Percentiles rank a stretch among this genome's conserved stretches.
These are phyloP conservation scores for Thalassiosira livingstoniorum DNA, from an alignment of 352 stramenopile species.

Conservation along the genomic window DNA sequence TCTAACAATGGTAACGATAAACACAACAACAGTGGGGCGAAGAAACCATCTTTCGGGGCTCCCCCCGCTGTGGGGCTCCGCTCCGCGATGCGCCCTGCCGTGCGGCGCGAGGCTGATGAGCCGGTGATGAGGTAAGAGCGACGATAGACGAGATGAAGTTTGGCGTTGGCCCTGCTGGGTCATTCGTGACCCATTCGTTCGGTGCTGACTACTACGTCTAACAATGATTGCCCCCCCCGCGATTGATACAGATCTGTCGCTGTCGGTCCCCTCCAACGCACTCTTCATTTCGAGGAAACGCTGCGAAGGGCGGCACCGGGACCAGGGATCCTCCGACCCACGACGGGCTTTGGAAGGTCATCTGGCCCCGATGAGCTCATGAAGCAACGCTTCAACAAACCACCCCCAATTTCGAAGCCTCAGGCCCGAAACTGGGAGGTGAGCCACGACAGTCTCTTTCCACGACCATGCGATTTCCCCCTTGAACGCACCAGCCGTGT, in stretches of 20 bases:
- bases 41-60: too few relatives aligned
- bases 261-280: background rate
- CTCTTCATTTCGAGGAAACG: background rate
- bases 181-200: too few relatives aligned
- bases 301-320: background rate
- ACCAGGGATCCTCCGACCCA: background rate
- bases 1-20: too few relatives aligned
- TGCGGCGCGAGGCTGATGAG: too few relatives aligned
- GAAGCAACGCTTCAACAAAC: background rate
- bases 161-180: too few relatives aligned
- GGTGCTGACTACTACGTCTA: too few relatives aligned
- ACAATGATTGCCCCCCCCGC: too few relatives aligned
- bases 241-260: background rate
- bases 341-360: background rate
- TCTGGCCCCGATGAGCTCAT: background rate
- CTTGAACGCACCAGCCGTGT: slow-evolving; percentile 57
- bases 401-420: background rate
- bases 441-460: background rate
- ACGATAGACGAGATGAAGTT: too few relatives aligned
- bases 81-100: too few relatives aligned
- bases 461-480: slow-evolving; percentile 65
- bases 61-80: too few relatives aligned
- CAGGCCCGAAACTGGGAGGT: background rate
- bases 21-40: too few relatives aligned
- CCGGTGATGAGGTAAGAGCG: too few relatives aligned